Base-by-base conservation (phyloP, 208 protist genomes). In the Strigomonas oncopelti region DNA sequence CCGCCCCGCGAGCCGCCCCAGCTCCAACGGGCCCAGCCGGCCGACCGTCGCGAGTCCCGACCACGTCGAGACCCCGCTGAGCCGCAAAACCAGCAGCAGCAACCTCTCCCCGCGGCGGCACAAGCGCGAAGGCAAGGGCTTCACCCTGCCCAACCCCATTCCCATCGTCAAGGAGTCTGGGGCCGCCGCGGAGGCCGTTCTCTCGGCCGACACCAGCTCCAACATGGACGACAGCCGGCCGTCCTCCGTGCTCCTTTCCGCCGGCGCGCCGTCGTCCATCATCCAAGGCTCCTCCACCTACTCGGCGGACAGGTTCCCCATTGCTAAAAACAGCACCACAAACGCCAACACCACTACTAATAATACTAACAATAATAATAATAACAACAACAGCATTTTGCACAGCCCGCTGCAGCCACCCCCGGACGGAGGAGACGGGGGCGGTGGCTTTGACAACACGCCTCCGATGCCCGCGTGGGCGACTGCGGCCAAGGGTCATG, bases 71-170 rank as follows among this genome's bases (percentile, higher is more conserved):
- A 3, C 7, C n/a, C 13, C 22, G 5, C 51, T n/a, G 22, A 55
- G 22, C 7, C 51, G 51, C 22, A 1, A 55, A 2, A 29, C 25
- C 60, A 28, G 60, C 60, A 54, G 16, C 56, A 29, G 34, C 32
- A 22, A 1, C 28, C 28, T 42, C 56, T 22, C 7, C 28, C 13
- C 22, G 28, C 56, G 29, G 5, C 51, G 45, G 11, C 62, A 22
- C 29, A 38, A 67, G 29, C 42, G 52, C 18, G 57, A 62, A 5
- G 62, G 62, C 42, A 67, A 52, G 8, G 25, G 45, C 27, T 58
- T 59, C 51, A 59, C 34, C 8, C 29, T 31, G 5, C 38, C 59
- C 8, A 55, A 28, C 22, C 22, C 38, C 38, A 1, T 52, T 24
- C 31, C 28, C 2, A 16, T 62, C 29, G 4, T 29, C 29, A 28